Evolutionary conservation across 2,329 filamentous ascomycete genomes (phyloP).

Genomic region (Triangularia verruculosa): DNA sequence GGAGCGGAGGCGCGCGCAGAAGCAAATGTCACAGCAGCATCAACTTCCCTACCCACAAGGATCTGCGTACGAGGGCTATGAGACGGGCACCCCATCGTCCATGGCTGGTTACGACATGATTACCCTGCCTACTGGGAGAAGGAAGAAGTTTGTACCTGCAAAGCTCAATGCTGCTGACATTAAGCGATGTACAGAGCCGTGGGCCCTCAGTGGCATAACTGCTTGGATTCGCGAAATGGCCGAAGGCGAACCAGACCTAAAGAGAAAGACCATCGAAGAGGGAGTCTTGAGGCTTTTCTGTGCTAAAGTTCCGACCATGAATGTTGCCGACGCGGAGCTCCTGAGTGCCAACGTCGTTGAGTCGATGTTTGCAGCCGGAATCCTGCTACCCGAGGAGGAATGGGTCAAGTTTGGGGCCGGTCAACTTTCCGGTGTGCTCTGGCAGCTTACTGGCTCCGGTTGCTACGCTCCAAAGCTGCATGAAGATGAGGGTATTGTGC

Average conservation of each 20-base stretch:
- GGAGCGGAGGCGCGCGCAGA: slow-evolving; percentile 50
- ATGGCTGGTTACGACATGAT: slow-evolving; percentile 74
- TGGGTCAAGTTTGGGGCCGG: slow-evolving; percentile 91
- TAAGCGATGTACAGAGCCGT: slow-evolving; percentile 81
- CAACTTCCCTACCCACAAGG: slow-evolving; percentile 51
- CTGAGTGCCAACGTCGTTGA: slow-evolving; percentile 74
- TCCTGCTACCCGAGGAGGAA: slow-evolving; percentile 85
- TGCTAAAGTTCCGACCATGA: slow-evolving; percentile 96
- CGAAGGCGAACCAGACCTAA: slow-evolving; percentile 86
- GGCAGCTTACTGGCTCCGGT: slow-evolving; percentile 85
- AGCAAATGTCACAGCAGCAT: slow-evolving; percentile 52
- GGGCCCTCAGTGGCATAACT: slow-evolving; percentile 87
- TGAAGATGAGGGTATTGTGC: slow-evolving; percentile 56
- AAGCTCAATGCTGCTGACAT: slow-evolving; percentile 82
- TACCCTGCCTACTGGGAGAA: slow-evolving; percentile 72
- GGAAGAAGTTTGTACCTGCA: slow-evolving; percentile 79
- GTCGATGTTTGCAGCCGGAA: slow-evolving; percentile 74
- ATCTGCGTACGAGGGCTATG: slow-evolving; percentile 55
- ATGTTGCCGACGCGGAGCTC: slow-evolving; percentile 91
- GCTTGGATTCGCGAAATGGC: slow-evolving; percentile 85
- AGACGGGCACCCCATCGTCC: slow-evolving; percentile 50
- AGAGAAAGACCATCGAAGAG: slow-evolving; percentile 79
- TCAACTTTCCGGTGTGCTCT: slow-evolving; percentile 82
- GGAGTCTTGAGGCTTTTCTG: slow-evolving; percentile 87
- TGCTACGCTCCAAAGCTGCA: slow-evolving; percentile 89